Evolutionary conservation across 1,139 yeast species (phyloP), one percentile per base, ranked within the genome.

Genomic region (Hemisphaericaspora xylanilytica): DNA sequence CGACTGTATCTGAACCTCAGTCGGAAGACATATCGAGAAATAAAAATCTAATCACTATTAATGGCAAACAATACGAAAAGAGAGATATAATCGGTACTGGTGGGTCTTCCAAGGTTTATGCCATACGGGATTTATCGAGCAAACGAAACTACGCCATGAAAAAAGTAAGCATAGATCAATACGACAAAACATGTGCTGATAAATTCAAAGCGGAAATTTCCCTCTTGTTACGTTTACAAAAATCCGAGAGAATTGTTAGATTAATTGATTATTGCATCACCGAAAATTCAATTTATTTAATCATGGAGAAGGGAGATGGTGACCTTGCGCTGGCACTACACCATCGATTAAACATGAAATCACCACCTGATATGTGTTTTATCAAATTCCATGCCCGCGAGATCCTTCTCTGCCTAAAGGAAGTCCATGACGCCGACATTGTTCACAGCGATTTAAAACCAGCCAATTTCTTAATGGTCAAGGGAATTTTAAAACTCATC

Each of bases 401-500:
- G 53, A 74, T 92, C 66, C 63, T 90, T 31, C 78, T 78, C 48
- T 92, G 97, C 64, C 94, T 92, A 3, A 70, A 78, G 40, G 94
- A 90, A 3, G 97, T 92, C 7, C 98, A 92, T 60, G 75, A 76
- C 43, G 81, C 85, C 21, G 97, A 85, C 18, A 83, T 92, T 46
- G 96, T 92, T 28, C 98, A 92, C 58, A 85, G 96, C 13, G 98
- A 92, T 59, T 70, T 92, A 50, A 92, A 92, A 57, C 98, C 98
- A 0, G 97, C 97, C 0, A 92, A 92, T 56, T 92, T 92, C 59
- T 71, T 92, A 33, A 80, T 90, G 52, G 96, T 92, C 9, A 78
- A 80, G 50, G 97, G 97, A 0, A 70, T 79, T 39, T 66, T 92
- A 49, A 92, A 92, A 53, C 80, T 92, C 38, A 92, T 92, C 44